These are phyloP conservation scores for Penicillium cinerascens DNA, from an alignment of 495 filamentous ascomycete genomes.

Conservation along the genomic window DNA sequence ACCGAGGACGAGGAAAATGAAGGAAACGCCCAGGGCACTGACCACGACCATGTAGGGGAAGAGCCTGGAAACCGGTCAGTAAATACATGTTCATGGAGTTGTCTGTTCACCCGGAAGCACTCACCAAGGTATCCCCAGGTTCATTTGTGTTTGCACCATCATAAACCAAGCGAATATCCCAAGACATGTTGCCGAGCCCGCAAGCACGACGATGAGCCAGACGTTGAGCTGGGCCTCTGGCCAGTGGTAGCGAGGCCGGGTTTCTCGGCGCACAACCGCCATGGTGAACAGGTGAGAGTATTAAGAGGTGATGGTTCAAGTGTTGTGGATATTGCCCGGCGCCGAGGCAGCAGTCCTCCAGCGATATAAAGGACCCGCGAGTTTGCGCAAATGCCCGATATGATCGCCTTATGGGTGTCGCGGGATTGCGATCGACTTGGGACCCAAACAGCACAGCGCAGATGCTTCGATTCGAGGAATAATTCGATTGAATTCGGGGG, in stretches of 20 bases:
- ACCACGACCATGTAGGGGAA: conserved; percentile 87
- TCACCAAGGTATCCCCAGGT: conserved; percentile 78
- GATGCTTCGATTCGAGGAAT: conserved; percentile 1
- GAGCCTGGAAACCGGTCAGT: conserved; percentile 58
- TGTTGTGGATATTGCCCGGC: not conserved
- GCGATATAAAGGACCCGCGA: not conserved
- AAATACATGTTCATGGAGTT: not conserved
- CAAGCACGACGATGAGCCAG: conserved; percentile 86
- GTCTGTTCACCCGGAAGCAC: conserved; percentile 22
- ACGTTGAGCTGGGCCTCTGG: conserved; percentile 88
- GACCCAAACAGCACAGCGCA: not conserved
- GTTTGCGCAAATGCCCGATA: not conserved
- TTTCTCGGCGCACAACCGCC: conserved; percentile 23
- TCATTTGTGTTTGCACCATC: conserved; percentile 66
- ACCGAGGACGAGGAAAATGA: conserved; percentile 66
- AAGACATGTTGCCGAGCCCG: conserved; percentile 71
- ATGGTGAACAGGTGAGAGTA: conserved; percentile 11
- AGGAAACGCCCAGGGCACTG: conserved; percentile 64
- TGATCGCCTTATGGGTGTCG: not conserved
- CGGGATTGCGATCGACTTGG: not conserved
- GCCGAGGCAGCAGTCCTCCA: not conserved
- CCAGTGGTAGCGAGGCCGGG: conserved; percentile 80
- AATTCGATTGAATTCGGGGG: conserved; percentile 2
- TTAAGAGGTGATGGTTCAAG: not conserved
- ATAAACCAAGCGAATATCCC: conserved; percentile 88